Evolutionary conservation across 208 protist genomes (phyloP), one percentile per base, ranked within the genome.

Genomic region (Entamoeba moshkovskii): DNA sequence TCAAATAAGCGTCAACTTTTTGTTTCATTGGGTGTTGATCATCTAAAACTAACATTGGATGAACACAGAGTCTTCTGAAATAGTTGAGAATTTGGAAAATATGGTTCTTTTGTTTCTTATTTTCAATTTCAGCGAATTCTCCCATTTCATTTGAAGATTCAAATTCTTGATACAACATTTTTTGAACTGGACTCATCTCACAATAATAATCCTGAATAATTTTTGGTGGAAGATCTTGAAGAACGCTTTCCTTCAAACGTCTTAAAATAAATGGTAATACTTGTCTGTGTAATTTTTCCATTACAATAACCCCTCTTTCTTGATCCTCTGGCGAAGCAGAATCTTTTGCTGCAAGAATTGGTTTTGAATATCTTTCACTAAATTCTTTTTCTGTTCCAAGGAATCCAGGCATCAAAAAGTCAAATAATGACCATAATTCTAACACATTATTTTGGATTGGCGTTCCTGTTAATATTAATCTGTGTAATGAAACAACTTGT

Each of bases 191-290:
- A 45, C 42, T 94, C 29, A 95, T 25, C 2, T 66, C 13, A 91
- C 91, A 94, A 22, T 46, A 49, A 47, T 93, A 38, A 16, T 93
- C 93, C 8, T 59, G 38, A 48, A 94, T 92, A 11, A 92, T 93
- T 25, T 99, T 99, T 11, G 96, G 96, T 0, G 98, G 98, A 92
- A 99, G 96, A 93, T 99, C 97, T 85, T 97, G 96, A 95, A 98
- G 98, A 15, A 99, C 99, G 33, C 99, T 98, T 91, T 96, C 97
- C 95, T 99, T 99, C 11, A 99, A 95, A 2, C 99, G 97, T n/a
- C 98, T 96, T 25, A 99, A 96, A 92, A 99, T 96, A 95, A 99
- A 99, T 0, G 99, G 99, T 29, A 92, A 45, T 11, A 92, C 73
- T 46, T 92, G 29, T 2, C 42, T 92, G 13, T 92, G 38, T 46